A percentile compares a stretch with the other conserved stretches of the same genome.
These are phyloP conservation scores for Cladosporium sp. DNA, from an alignment of 2,329 filamentous ascomycete species.

Conservation along the genomic window DNA sequence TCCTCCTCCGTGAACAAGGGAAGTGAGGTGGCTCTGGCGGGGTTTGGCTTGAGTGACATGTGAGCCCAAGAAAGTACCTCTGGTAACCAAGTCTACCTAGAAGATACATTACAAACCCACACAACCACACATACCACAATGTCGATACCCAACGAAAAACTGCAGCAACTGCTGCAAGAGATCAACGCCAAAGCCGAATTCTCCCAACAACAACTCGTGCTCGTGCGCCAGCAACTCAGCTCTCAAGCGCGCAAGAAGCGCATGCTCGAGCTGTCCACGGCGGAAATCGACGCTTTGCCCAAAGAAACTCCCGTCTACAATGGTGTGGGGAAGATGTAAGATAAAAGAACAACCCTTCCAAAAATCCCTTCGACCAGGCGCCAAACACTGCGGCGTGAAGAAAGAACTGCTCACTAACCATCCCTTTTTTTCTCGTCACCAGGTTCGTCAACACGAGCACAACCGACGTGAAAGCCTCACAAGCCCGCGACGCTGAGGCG, in stretches of 20 bases:
- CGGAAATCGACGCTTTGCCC: constrained; percentile 73
- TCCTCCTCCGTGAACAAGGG: too few species aligned
- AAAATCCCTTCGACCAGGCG: too few species aligned
- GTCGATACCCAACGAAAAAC: constrained; percentile 89
- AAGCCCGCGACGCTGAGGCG: constrained; percentile 68
- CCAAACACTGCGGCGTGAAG: too few species aligned
- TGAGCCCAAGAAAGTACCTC: too few species aligned
- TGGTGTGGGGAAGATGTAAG: constrained; percentile 91
- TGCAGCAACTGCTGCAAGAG: constrained; percentile 92
- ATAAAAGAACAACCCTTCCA: neutral
- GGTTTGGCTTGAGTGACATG: too few species aligned
- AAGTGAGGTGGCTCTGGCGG: too few species aligned
- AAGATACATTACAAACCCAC: neutral
- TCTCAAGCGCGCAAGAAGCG: constrained; percentile 85
- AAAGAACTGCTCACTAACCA: neutral
- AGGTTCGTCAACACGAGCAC: constrained; percentile 86
- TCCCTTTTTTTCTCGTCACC: neutral
- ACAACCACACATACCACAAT: too few species aligned
- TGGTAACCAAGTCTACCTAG: too few species aligned
- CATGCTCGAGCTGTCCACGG: constrained; percentile 79
- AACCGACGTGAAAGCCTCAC: constrained; percentile 66
- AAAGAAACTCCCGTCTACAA: constrained; percentile 79
- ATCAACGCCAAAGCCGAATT: constrained; percentile 85
- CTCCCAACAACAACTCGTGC: constrained; percentile 85
- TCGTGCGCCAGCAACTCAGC: constrained; percentile 78